Evolutionary conservation across 2,329 filamentous ascomycete species (phyloP).

Genomic region (Pseudogymnoascus sp.): DNA sequence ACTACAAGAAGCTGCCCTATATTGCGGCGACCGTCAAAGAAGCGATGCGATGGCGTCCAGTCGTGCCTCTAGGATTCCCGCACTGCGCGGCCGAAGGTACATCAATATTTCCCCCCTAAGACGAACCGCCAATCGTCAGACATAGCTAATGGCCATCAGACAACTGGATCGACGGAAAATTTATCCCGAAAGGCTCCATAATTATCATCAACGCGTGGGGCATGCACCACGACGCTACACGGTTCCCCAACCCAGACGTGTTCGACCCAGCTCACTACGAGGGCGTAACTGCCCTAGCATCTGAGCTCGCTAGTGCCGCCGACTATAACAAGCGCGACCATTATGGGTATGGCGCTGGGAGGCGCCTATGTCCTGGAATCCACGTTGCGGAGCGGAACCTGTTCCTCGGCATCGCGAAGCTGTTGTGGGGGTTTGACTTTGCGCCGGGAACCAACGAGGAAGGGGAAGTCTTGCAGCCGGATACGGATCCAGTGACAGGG

Average conservation of each 20-base stretch:
- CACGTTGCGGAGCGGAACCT: constrained; percentile 40
- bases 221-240: constrained; percentile 25
- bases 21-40: constrained; percentile 39
- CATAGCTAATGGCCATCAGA: neutral
- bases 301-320: constrained; percentile 41
- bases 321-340: constrained; percentile 39
- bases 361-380: constrained; percentile 48
- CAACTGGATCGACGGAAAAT: constrained; percentile 24
- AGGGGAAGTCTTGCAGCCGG: constrained; percentile 9
- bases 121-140: neutral
- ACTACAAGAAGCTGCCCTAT: constrained; percentile 36
- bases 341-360: constrained; percentile 35
- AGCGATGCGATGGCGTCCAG: constrained; percentile 37
- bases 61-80: constrained; percentile 32
- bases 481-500: constrained; percentile 21
- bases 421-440: constrained; percentile 43
- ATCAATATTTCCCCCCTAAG: neutral
- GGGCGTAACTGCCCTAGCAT: neutral
- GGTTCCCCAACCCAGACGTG: constrained; percentile 33
- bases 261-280: constrained; percentile 36
- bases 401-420: constrained; percentile 37
- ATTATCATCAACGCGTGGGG: constrained; percentile 33
- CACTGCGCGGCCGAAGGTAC: constrained; percentile 27
- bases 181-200: constrained; percentile 31
- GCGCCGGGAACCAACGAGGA: constrained; percentile 12